A percentile compares a stretch with the other conserved stretches of the same genome.
phyloP scores from a whole-genome alignment of 257 asterid species.

The Solanum tacnaense region DNA sequence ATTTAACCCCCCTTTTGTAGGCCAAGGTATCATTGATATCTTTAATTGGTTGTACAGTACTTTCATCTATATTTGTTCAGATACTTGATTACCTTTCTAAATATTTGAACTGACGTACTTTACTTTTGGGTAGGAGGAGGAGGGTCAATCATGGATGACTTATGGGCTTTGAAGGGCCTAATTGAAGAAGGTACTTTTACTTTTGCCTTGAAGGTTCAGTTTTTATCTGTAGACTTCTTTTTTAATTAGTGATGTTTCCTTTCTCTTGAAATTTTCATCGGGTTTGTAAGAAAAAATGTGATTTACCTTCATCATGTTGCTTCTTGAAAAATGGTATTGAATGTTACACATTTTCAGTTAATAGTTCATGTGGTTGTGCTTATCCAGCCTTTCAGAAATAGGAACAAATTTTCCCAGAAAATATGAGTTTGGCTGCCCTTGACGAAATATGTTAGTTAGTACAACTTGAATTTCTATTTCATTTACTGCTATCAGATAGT shows the following conservation, averaged over 20 bases:
- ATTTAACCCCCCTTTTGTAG: not conserved
- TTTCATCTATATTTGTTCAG: not conserved
- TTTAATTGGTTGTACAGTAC: not conserved
- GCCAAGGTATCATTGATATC: not conserved
- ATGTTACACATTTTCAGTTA: not conserved
- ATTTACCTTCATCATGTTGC: not conserved
- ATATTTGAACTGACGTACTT: not conserved
- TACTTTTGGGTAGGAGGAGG: conserved; percentile 66
- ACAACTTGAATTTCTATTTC: not conserved
- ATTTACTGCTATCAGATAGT: not conserved
- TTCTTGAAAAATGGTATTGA: not conserved
- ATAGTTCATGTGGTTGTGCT: not conserved
- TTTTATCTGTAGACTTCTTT: not conserved
- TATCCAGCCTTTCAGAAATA: not conserved
- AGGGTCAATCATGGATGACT: conserved; percentile 94
- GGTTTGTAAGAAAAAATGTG: not conserved
- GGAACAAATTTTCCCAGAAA: not conserved
- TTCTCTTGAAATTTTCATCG: not conserved
- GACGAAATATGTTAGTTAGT: not conserved
- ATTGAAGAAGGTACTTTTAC: conserved; percentile 58
- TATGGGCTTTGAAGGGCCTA: conserved; percentile 97
- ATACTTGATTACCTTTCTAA: not conserved
- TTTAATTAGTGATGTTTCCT: not conserved
- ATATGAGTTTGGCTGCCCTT: not conserved
- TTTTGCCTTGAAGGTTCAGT: not conserved